phyloP scores from a whole-genome alignment of 208 protist species.

The Crithidia thermophila region DNA sequence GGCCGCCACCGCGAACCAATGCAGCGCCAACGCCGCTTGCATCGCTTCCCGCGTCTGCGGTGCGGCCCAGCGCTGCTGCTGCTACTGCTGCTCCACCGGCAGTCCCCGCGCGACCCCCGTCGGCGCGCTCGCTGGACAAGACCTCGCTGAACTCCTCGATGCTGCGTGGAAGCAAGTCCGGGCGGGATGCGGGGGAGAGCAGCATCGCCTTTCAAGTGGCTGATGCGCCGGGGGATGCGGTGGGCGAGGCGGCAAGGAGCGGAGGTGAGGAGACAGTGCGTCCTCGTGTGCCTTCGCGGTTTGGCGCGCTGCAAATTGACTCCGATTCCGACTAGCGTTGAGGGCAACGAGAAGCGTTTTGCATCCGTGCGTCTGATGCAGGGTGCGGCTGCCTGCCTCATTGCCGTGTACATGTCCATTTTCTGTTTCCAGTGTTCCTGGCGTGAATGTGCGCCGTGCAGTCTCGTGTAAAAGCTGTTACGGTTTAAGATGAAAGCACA shows the following conservation, averaged over 20 bases:
- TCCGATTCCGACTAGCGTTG: conserved; percentile 43
- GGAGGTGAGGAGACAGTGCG: background rate
- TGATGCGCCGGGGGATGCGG: background rate
- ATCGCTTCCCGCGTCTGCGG: conserved; percentile 1
- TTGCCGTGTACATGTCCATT: background rate
- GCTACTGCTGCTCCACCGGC: background rate
- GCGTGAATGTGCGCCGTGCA: no score
- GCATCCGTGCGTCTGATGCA: no score
- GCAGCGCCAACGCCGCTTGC: background rate
- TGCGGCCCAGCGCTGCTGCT: background rate
- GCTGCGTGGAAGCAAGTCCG: background rate
- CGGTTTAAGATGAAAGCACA: no score
- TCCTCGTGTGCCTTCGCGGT: conserved; percentile 19
- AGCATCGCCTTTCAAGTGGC: background rate
- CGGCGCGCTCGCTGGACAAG: background rate
- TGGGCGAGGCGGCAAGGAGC: background rate
- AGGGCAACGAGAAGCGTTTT: no score
- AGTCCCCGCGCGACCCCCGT: background rate
- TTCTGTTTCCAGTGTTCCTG: no score
- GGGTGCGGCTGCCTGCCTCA: no score
- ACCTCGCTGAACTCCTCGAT: conserved; percentile 6
- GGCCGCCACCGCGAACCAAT: background rate
- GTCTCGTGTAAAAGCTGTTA: background rate
- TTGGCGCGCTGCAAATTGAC: conserved; percentile 19
- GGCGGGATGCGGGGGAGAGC: background rate